Percentiles rank a stretch among this genome's conserved stretches.
Conservation (phyloP, 2,329 filamentous ascomycete species). For the Neoascochyta sp. region DNA sequence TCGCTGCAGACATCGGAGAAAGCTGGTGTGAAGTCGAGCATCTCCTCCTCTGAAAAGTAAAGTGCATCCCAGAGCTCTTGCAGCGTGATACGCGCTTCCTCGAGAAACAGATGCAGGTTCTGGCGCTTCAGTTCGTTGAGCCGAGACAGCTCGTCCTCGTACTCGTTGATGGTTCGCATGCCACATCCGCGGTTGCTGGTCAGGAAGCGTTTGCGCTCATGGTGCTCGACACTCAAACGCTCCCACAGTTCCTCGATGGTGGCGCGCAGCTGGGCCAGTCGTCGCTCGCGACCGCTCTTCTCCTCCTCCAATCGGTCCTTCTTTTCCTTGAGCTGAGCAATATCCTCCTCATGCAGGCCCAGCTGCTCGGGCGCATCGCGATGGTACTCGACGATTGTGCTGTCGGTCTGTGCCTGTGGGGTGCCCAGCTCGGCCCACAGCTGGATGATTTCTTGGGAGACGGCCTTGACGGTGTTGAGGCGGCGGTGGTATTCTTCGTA, state of each 20-base stretch:
- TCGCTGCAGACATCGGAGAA: conserved; percentile 98
- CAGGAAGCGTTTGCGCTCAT: conserved; percentile 79
- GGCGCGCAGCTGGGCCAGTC: conserved; percentile 68
- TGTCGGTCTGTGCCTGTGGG: conserved; percentile 88
- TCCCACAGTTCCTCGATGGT: conserved; percentile 88
- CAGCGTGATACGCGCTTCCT: conserved; percentile 84
- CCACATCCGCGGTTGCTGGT: conserved; percentile 87
- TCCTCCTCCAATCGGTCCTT: conserved; percentile 83
- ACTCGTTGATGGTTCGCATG: conserved; percentile 89
- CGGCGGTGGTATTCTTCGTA: conserved; percentile 95
- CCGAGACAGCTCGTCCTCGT: conserved; percentile 81
- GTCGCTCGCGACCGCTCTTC: conserved; percentile 78
- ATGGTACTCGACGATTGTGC: conserved; percentile 80
- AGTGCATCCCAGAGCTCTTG: conserved; percentile 94
- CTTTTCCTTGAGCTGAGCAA: conserved; percentile 66
- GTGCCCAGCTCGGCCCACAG: conserved; percentile 95
- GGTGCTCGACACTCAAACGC: conserved; percentile 76
- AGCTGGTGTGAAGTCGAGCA: conserved; percentile 95
- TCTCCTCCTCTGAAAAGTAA: conserved; percentile 96
- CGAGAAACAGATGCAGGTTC: conserved; percentile 92
- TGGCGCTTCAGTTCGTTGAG: conserved; percentile 92
- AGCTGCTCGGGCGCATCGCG: conserved; percentile 90
- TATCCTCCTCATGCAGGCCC: conserved; percentile 83
- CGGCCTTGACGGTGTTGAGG: conserved; percentile 67
- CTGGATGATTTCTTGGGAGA: conserved; percentile 82